Evolutionary conservation across 1,284 basidiomycete species (phyloP).

Genomic region (Amylostereum chailletii): DNA sequence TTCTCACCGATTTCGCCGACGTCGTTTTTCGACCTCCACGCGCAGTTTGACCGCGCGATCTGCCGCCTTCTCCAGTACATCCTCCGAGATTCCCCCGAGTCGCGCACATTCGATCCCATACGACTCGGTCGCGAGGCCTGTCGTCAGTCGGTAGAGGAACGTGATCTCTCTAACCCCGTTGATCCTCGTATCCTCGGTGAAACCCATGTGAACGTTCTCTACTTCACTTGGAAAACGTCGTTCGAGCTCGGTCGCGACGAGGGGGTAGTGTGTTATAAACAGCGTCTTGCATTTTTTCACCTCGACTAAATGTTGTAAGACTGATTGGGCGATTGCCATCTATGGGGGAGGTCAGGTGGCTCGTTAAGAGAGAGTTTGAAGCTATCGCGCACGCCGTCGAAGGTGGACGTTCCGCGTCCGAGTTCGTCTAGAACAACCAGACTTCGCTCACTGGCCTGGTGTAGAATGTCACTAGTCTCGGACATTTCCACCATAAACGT

Average conservation of each 20-base stretch:
- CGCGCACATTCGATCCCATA: conserved; percentile 88
- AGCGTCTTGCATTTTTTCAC: conserved; percentile 67
- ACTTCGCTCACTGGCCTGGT: conserved; percentile 60
- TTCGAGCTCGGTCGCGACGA: conserved; percentile 53
- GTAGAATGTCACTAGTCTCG: conserved; percentile 88
- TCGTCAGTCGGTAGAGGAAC: conserved; percentile 73
- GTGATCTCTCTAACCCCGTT: conserved; percentile 74
- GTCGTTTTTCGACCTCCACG: conserved; percentile 37
- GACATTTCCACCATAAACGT: conserved; percentile 96
- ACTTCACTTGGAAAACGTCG: conserved; percentile 47
- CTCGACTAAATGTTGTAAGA: conserved; percentile 66
- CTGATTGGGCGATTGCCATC: conserved; percentile 81
- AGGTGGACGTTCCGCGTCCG: conserved; percentile 79
- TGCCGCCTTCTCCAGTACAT: conserved; percentile 53
- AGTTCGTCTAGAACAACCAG: conserved; percentile 85
- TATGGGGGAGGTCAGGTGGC: conserved; percentile 20
- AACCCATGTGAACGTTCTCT: conserved; percentile 83
- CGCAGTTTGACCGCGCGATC: conserved; percentile 51
- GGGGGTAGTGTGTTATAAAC: conserved; percentile 93
- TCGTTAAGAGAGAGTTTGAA: background rate
- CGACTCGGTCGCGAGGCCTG: conserved; percentile 71
- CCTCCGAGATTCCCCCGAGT: conserved; percentile 72
- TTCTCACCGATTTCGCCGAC: conserved; percentile 40
- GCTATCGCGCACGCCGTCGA: conserved; percentile 59
- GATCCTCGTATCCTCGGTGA: conserved; percentile 52